Evolutionary conservation across 495 filamentous ascomycete genomes (phyloP).

Genomic region (Corynascus novoguineensis): DNA sequence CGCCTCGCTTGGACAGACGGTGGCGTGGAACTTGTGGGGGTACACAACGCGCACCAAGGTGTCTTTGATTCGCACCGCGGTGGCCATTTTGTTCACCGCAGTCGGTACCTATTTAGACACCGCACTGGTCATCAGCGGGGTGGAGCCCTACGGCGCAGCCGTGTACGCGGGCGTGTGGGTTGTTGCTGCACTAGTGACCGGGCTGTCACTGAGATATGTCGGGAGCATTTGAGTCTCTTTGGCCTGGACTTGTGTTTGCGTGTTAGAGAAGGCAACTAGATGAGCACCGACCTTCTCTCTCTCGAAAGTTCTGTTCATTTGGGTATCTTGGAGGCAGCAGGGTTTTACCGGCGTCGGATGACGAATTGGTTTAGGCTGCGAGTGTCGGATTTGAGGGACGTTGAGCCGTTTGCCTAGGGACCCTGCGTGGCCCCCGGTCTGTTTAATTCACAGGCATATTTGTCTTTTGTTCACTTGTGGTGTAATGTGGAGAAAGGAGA

Average conservation of each 20-base stretch:
- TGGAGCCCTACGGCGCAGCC: constrained; percentile 59
- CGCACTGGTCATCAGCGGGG: constrained; percentile 56
- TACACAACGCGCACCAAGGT: constrained; percentile 59
- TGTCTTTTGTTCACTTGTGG: not conserved
- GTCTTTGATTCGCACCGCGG: constrained; percentile 56
- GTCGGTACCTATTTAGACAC: constrained; percentile 62
- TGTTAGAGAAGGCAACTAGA: not conserved
- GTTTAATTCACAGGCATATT: constrained; percentile 13
- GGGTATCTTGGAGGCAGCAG: not conserved
- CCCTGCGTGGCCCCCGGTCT: constrained; percentile 7
- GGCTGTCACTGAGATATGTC: constrained; percentile 46
- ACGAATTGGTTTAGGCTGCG: constrained; percentile 12
- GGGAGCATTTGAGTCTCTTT: constrained; percentile 19
- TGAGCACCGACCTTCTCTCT: constrained; percentile 1
- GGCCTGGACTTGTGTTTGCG: not conserved
- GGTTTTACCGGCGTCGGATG: not conserved
- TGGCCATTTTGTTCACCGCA: constrained; percentile 51
- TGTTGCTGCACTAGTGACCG: constrained; percentile 52
- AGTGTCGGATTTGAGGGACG: not conserved
- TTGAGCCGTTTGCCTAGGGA: not conserved
- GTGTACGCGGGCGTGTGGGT: constrained; percentile 70
- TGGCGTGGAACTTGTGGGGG: constrained; percentile 56
- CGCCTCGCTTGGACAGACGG: constrained; percentile 53
- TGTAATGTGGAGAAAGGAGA: not conserved
- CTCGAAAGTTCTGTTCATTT: not conserved